phyloP scores from a whole-genome alignment of 2,329 filamentous ascomycete species.

The Phyllosticta paracitricarpa region DNA sequence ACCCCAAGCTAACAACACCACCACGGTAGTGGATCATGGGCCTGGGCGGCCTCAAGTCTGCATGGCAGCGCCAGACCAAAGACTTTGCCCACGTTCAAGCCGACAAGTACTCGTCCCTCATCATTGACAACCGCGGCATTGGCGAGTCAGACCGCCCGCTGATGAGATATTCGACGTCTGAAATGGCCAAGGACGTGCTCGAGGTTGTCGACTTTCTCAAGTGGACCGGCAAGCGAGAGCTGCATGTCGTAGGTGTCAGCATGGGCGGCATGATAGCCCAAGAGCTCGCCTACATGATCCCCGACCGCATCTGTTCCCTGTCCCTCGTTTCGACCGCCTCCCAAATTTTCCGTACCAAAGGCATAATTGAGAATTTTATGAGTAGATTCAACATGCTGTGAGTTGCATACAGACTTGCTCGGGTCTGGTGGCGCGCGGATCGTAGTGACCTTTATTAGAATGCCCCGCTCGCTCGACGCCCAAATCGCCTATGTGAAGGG shows the following conservation, averaged over 20 bases:
- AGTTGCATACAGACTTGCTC: slow-evolving; percentile 4
- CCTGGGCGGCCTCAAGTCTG: slow-evolving; percentile 55
- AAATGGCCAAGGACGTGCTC: slow-evolving; percentile 71
- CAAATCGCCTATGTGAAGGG: slow-evolving; percentile 54
- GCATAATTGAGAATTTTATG: slow-evolving; percentile 56
- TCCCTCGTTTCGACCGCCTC: slow-evolving; percentile 42
- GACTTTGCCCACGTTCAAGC: slow-evolving; percentile 66
- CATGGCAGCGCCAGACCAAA: slow-evolving; percentile 76
- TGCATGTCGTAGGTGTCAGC: slow-evolving; percentile 67
- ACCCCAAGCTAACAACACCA: not conserved
- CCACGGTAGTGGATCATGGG: slow-evolving; percentile 64
- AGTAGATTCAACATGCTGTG: slow-evolving; percentile 37
- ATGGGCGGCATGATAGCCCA: slow-evolving; percentile 92
- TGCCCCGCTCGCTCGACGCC: slow-evolving; percentile 61
- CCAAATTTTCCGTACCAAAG: slow-evolving; percentile 36
- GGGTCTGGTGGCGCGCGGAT: slow-evolving; percentile 1
- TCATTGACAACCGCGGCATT: slow-evolving; percentile 79
- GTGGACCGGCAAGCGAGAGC: slow-evolving; percentile 50
- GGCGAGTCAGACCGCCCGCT: slow-evolving; percentile 70
- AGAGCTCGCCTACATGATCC: slow-evolving; percentile 51
- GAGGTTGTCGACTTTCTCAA: slow-evolving; percentile 60
- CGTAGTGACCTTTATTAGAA: slow-evolving; percentile 34
- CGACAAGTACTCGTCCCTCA: slow-evolving; percentile 59
- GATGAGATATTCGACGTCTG: slow-evolving; percentile 67
- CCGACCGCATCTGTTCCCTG: slow-evolving; percentile 39